Evolutionary conservation across 2,329 filamentous ascomycete genomes (phyloP).

Genomic region (Aspergillus glaucus): DNA sequence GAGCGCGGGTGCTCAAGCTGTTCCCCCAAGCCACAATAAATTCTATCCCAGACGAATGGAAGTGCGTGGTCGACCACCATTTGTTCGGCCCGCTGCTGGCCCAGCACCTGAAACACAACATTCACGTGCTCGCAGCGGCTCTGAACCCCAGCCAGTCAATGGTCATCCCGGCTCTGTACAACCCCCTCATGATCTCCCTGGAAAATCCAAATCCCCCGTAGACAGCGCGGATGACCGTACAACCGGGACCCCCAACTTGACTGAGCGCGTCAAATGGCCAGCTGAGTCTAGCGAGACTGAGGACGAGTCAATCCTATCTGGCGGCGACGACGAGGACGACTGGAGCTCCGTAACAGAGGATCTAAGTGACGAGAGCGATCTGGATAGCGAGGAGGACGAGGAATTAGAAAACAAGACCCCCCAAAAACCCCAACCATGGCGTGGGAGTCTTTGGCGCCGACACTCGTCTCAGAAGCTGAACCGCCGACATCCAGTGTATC

Average conservation of each 20-base stretch:
- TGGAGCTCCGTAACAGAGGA: background rate
- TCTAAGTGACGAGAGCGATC: background rate
- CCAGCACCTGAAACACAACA: too few relatives aligned
- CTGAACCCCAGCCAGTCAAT: background rate
- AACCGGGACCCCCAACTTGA: background rate
- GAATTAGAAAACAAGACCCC: constrained; percentile 17
- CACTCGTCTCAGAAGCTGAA: constrained; percentile 14
- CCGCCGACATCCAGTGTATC: constrained; percentile 14
- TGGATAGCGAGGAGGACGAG: constrained; percentile 21
- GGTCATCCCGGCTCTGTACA: background rate
- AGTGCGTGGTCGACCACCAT: too few relatives aligned
- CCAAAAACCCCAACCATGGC: constrained; percentile 10
- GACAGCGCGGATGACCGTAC: background rate
- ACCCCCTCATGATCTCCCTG: background rate
- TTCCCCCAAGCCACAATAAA: background rate
- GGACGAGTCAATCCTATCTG: background rate
- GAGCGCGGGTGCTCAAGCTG: background rate
- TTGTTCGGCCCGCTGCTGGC: too few relatives aligned
- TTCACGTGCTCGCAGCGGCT: too few relatives aligned
- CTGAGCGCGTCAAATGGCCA: constrained; percentile 2
- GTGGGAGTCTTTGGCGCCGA: constrained; percentile 13
- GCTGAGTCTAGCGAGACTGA: constrained; percentile 7
- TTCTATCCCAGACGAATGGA: background rate
- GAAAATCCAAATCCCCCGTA: background rate
- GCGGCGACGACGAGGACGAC: background rate